Percentiles rank a stretch among this genome's conserved stretches.
These are phyloP conservation scores for Parathielavia hyrcaniae DNA, from an alignment of 495 filamentous ascomycete species.

Conservation along the genomic window DNA sequence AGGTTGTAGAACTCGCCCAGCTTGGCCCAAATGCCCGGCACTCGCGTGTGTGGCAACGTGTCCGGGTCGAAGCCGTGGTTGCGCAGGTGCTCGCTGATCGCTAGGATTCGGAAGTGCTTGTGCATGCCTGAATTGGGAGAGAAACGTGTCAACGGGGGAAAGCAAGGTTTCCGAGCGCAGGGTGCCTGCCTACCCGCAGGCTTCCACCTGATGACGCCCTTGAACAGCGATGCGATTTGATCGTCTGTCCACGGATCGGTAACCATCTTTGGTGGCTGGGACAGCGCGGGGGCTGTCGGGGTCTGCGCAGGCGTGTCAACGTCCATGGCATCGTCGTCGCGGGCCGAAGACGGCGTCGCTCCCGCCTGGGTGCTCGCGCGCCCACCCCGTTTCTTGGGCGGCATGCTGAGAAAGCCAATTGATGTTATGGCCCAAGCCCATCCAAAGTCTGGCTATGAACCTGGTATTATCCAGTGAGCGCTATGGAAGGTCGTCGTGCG, in stretches of 20 bases:
- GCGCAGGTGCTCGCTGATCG: slow-evolving; percentile 76
- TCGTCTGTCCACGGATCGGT: slow-evolving; percentile 90
- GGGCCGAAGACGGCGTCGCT: slow-evolving; percentile 27
- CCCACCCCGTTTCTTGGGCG: slow-evolving; percentile 60
- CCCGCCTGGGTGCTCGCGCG: slow-evolving; percentile 36
- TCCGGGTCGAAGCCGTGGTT: slow-evolving; percentile 76
- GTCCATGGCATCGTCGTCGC: slow-evolving; percentile 49
- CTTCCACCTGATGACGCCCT: slow-evolving; percentile 84
- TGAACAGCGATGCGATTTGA: slow-evolving; percentile 85
- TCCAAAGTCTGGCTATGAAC: background rate
- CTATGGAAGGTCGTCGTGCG: too few species aligned
- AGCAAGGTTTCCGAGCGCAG: background rate
- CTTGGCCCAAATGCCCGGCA: slow-evolving; percentile 88
- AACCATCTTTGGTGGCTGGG: slow-evolving; percentile 36
- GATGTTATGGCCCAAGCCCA: background rate
- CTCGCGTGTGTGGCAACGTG: slow-evolving; percentile 68
- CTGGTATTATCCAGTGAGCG: too few species aligned
- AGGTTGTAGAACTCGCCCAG: slow-evolving; percentile 79
- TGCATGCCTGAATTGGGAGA: slow-evolving; percentile 63
- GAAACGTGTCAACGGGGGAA: slow-evolving; percentile 15
- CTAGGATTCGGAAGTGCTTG: slow-evolving; percentile 94
- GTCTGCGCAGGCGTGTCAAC: slow-evolving; percentile 43
- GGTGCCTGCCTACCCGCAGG: slow-evolving; percentile 66
- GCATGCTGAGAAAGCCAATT: slow-evolving; percentile 47
- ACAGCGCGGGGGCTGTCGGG: slow-evolving; percentile 37